Evolutionary conservation across 345 rosid genomes (phyloP).

Genomic region (Salix caprea): DNA sequence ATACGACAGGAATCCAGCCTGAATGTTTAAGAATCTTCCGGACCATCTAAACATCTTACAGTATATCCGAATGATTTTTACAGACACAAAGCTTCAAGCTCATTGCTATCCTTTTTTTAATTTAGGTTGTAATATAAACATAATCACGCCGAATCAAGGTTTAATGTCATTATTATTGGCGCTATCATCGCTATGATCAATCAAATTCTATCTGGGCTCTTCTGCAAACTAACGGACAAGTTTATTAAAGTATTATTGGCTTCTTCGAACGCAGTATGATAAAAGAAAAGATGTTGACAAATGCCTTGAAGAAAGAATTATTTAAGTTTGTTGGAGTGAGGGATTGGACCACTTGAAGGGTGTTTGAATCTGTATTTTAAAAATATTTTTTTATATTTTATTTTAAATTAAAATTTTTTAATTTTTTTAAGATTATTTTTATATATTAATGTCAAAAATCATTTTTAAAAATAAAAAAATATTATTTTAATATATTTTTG

Average conservation of each 20-base stretch:
- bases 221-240: background rate
- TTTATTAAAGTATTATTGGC: background rate
- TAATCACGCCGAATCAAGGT: background rate
- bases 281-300: background rate
- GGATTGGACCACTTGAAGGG: background rate
- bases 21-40: background rate
- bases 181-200: background rate
- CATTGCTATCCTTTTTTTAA: background rate
- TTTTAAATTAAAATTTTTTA: too few relatives aligned
- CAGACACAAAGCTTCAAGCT: background rate
- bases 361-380: too few relatives aligned
- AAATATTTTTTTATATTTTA: too few relatives aligned
- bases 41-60: background rate
- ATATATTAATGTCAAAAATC: too few relatives aligned
- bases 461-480: too few relatives aligned
- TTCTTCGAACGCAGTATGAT: background rate
- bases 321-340: background rate
- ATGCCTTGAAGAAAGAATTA: background rate
- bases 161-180: background rate
- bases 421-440: too few relatives aligned
- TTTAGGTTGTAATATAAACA: background rate
- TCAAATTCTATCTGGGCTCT: slow-evolving; percentile 6
- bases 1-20: background rate
- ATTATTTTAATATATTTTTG: too few relatives aligned
- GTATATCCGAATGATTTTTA: background rate